These are phyloP conservation scores for Lasiosphaeria hispida DNA, from an alignment of 495 filamentous ascomycete species.

Conservation along the genomic window DNA sequence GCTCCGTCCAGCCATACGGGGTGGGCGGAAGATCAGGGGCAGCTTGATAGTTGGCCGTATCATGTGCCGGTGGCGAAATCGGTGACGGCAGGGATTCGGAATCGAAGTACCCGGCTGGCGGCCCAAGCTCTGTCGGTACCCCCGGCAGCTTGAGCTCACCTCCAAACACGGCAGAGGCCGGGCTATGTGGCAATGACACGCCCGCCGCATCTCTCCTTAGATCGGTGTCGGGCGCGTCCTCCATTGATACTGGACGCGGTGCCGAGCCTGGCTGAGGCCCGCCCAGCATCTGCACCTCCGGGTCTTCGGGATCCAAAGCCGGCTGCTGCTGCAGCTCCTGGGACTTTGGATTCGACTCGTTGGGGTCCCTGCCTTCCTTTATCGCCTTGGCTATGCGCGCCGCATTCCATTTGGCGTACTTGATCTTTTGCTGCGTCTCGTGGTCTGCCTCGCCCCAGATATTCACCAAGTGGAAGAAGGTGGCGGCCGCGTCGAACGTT, in stretches of 20 bases:
- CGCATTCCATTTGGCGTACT: conserved; percentile 95
- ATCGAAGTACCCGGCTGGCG: conserved; percentile 28
- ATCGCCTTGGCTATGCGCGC: conserved; percentile 85
- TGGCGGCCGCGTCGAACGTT: conserved; percentile 86
- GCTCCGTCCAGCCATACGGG: conserved; percentile 18
- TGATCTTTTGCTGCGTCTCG: conserved; percentile 83
- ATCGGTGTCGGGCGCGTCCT: conserved; percentile 51
- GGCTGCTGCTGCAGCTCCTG: conserved; percentile 48
- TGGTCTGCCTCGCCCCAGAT: conserved; percentile 75
- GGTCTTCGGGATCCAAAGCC: conserved; percentile 55
- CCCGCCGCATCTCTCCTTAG: conserved; percentile 33
- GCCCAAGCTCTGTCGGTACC: conserved; percentile 30
- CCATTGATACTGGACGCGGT: conserved; percentile 58
- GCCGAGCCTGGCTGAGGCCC: conserved; percentile 24
- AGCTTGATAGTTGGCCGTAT: conserved; percentile 16
- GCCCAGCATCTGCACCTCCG: conserved; percentile 58
- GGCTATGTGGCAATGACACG: conserved; percentile 38
- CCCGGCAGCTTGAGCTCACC: conserved; percentile 30
- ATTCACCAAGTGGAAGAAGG: conserved; percentile 82
- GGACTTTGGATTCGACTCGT: conserved; percentile 74
- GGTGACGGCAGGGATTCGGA: conserved; percentile 24
- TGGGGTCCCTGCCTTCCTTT: conserved; percentile 89
- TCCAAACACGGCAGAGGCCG: conserved; percentile 34
- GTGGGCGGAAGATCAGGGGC: conserved; percentile 20
- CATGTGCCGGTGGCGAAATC: conserved; percentile 22